Percentiles rank a stretch among this genome's conserved stretches.
Evolutionary conservation across 306 rosid genomes (phyloP).

Genomic region (Aeschynomene evenia): DNA sequence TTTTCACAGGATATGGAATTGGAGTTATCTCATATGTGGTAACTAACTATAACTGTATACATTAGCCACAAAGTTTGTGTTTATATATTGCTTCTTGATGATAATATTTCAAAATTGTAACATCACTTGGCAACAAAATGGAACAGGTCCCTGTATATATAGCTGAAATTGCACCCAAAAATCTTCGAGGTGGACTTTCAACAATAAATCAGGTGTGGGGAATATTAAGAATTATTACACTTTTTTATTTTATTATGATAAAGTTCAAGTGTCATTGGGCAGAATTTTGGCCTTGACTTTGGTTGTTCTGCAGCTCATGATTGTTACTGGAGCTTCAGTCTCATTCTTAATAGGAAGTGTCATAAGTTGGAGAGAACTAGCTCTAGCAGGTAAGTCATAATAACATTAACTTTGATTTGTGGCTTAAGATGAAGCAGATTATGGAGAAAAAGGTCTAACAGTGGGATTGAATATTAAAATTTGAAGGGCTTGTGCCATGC

Average conservation of each 20-base stretch:
- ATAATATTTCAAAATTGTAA: constrained; percentile 18
- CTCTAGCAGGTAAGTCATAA: constrained; percentile 48
- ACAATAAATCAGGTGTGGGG: constrained; percentile 59
- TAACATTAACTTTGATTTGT: not conserved
- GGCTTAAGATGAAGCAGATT: not conserved
- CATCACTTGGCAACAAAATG: constrained; percentile 1
- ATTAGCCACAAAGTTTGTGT: not conserved
- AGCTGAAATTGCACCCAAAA: constrained; percentile 69
- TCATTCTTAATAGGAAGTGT: constrained; percentile 62
- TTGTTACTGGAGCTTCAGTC: constrained; percentile 65
- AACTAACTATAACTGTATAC: not conserved
- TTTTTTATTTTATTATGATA: not conserved
- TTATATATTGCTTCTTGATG: not conserved
- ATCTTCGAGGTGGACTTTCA: constrained; percentile 73
- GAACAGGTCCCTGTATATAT: constrained; percentile 69
- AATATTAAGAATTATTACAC: not conserved
- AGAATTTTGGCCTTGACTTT: constrained; percentile 14
- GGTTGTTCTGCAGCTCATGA: constrained; percentile 56
- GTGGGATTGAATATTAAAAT: constrained; percentile 24
- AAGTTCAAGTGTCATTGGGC: not conserved
- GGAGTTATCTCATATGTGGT: constrained; percentile 83
- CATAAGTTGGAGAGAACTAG: constrained; percentile 59
- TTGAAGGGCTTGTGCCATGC: constrained; percentile 70
- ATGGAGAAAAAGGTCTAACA: not conserved
- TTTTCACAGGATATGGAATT: constrained; percentile 74